phyloP scores from a whole-genome alignment of 2,329 filamentous ascomycete species.

The Dactylellina drechsleri region DNA sequence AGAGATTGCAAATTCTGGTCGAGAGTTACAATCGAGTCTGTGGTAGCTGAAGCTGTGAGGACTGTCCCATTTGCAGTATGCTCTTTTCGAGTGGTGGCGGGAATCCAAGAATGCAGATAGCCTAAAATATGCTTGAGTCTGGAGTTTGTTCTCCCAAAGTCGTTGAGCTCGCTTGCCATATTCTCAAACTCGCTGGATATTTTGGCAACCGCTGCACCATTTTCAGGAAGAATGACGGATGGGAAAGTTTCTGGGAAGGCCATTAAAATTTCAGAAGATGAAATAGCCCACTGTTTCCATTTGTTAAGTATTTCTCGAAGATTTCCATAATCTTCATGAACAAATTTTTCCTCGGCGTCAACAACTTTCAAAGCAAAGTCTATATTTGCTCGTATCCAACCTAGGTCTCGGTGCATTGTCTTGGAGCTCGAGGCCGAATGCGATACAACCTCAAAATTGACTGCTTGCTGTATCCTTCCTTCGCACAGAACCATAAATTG shows the following conservation, averaged over 20 bases:
- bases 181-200: constrained; percentile 11
- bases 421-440: not conserved
- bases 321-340: constrained; percentile 18
- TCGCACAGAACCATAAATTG: constrained; percentile 27
- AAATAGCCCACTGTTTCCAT: constrained; percentile 27
- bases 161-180: constrained; percentile 12
- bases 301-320: constrained; percentile 23
- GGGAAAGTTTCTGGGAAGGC: constrained; percentile 30
- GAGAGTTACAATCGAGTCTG: not conserved
- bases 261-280: not conserved
- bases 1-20: constrained; percentile 23
- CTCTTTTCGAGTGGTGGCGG: not conserved
- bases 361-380: constrained; percentile 31
- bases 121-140: constrained; percentile 32
- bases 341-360: constrained; percentile 39
- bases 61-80: not conserved
- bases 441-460: not conserved
- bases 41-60: too few species aligned
- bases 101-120: constrained; percentile 39
- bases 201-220: not conserved
- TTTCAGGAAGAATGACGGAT: constrained; percentile 16
- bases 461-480: not conserved
- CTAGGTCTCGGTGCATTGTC: constrained; percentile 1
- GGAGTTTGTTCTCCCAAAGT: constrained; percentile 16
- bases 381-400: constrained; percentile 41